Conservation (phyloP, 768 basidiomycete genomes). For the Termitomyces sp. region DNA sequence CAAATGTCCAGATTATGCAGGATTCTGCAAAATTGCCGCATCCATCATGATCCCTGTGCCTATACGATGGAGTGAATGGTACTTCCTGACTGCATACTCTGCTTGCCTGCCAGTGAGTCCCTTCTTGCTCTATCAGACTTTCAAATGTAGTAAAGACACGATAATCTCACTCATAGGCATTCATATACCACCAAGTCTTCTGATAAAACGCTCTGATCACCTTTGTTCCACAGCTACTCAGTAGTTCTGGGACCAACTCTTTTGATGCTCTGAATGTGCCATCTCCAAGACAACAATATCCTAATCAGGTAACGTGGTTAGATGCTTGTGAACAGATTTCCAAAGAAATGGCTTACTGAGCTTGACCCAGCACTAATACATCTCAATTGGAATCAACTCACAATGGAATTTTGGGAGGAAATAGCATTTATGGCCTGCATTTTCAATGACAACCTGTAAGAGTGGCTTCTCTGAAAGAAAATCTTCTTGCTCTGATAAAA, state of each 20-base stretch:
- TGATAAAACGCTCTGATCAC: slow-evolving; percentile 9
- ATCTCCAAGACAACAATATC: background rate
- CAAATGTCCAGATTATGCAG: too few relatives aligned
- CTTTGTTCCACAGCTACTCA: slow-evolving; percentile 6
- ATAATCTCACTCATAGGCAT: slow-evolving; percentile 9
- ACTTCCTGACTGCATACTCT: too few relatives aligned
- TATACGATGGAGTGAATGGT: too few relatives aligned
- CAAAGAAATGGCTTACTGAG: background rate
- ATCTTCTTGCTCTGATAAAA: background rate
- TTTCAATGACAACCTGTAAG: background rate
- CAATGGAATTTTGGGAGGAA: background rate
- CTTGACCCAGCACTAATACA: background rate
- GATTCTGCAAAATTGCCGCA: too few relatives aligned
- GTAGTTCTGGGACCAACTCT: background rate
- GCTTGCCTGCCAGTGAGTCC: too few relatives aligned
- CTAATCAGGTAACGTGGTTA: background rate
- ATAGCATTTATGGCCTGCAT: background rate
- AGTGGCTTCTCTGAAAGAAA: too few relatives aligned
- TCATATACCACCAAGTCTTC: slow-evolving; percentile 14
- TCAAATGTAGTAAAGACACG: background rate
- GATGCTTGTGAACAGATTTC: background rate
- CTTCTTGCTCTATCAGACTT: background rate
- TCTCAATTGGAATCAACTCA: too few relatives aligned
- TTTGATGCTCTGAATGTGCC: background rate
- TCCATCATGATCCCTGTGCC: too few relatives aligned